These are phyloP conservation scores for Phytophthora macrochlamydospora DNA, from an alignment of 352 stramenopile genomes.

Conservation along the genomic window DNA sequence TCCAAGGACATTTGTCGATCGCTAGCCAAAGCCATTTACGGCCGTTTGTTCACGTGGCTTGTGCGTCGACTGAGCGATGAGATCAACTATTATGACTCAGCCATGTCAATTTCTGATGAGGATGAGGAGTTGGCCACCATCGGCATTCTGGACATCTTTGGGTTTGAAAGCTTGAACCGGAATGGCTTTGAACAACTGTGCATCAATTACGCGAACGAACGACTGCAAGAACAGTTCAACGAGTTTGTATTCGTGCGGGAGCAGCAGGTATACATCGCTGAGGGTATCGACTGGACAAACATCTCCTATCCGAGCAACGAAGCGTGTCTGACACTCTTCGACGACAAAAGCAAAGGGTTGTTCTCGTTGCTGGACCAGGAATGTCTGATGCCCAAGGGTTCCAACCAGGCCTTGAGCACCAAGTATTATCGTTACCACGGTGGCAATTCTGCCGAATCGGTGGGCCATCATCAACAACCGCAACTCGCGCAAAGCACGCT, in stretches of 20 bases:
- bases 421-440: slow-evolving; percentile 87
- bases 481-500: slow-evolving; percentile 54
- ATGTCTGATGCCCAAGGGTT: slow-evolving; percentile 84
- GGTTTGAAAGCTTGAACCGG: slow-evolving; percentile 82
- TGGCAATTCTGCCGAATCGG: slow-evolving; percentile 25
- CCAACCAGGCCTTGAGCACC: slow-evolving; percentile 75
- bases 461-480: slow-evolving; percentile 41
- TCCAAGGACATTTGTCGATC: slow-evolving; percentile 92
- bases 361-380: slow-evolving; percentile 87
- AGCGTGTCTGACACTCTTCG: slow-evolving; percentile 80
- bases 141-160: slow-evolving; percentile 91
- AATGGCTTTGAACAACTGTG: slow-evolving; percentile 90
- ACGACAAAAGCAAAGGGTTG: slow-evolving; percentile 79
- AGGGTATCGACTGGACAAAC: slow-evolving; percentile 87
- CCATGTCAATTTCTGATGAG: slow-evolving; percentile 43
- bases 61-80: slow-evolving; percentile 85
- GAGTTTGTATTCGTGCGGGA: slow-evolving; percentile 90
- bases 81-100: slow-evolving; percentile 76
- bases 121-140: slow-evolving; percentile 70
- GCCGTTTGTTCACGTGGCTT: slow-evolving; percentile 95
- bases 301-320: slow-evolving; percentile 84
- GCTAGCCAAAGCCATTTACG: slow-evolving; percentile 97
- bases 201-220: slow-evolving; percentile 90
- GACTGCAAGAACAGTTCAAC: slow-evolving; percentile 88
- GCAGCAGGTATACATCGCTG: slow-evolving; percentile 80